Evolutionary conservation across 2,329 filamentous ascomycete species (phyloP).

Genomic region (Cordyceps tenuipes): DNA sequence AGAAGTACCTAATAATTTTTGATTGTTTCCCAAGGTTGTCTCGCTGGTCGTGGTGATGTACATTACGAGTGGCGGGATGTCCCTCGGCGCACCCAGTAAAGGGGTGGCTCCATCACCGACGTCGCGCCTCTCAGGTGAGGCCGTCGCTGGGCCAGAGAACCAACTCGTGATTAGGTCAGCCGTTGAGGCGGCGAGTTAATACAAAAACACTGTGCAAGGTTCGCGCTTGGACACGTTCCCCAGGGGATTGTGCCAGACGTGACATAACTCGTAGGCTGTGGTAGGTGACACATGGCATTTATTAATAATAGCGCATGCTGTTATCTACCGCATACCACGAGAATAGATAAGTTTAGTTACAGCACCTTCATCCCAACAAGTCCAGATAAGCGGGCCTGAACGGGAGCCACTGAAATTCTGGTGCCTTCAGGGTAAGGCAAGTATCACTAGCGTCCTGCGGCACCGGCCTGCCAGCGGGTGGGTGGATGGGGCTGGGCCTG

Average conservation of each 20-base stretch:
- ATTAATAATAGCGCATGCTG: neutral
- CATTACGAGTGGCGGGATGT: neutral
- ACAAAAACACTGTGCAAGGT: too few species aligned
- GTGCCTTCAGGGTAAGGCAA: neutral
- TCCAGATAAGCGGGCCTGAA: constrained; percentile 5
- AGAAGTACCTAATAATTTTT: constrained; percentile 10
- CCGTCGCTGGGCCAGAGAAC: too few species aligned
- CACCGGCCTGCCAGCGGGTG: constrained; percentile 6
- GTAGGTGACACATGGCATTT: too few species aligned
- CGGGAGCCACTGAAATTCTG: neutral
- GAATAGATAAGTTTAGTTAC: too few species aligned
- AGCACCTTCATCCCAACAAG: constrained; percentile 9
- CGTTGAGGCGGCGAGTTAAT: too few species aligned
- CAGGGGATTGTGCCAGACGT: too few species aligned
- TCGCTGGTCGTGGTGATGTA: neutral
- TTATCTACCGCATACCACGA: neutral
- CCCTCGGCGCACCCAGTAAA: too few species aligned
- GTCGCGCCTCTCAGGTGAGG: too few species aligned
- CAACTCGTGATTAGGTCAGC: too few species aligned
- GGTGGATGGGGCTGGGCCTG: neutral
- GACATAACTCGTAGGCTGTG: too few species aligned
- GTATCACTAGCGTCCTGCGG: neutral
- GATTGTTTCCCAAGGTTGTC: neutral
- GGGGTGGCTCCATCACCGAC: too few species aligned
- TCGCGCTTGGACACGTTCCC: too few species aligned